A percentile compares a stretch with the other conserved stretches of the same genome.
Conservation (phyloP, 1,284 basidiomycete species). For the Trichosporon sp. region DNA sequence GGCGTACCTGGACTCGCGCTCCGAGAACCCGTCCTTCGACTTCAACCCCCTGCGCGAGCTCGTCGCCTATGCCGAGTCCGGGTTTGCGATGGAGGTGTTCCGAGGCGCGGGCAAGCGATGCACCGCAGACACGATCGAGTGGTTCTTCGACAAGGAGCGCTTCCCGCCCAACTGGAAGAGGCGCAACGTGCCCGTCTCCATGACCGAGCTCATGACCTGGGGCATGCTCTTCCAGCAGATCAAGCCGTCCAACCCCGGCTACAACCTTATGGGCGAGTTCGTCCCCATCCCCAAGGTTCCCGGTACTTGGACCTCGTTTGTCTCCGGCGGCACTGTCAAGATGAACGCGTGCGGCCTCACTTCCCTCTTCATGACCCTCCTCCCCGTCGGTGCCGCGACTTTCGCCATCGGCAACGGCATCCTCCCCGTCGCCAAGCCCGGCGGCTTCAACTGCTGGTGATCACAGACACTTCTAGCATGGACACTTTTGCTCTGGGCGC, state of each 20-base stretch:
- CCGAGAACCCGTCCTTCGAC: conserved; percentile 19
- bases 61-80: conserved; percentile 27
- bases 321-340: background rate
- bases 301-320: background rate
- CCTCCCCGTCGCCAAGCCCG: too few species aligned
- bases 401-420: background rate
- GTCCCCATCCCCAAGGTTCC: background rate
- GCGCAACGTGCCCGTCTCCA: conserved; percentile 19
- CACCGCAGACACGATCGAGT: conserved; percentile 15
- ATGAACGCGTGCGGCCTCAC: background rate
- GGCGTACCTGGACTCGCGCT: background rate
- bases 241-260: conserved; percentile 6
- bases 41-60: conserved; percentile 21
- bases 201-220: conserved; percentile 24
- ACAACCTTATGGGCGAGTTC: background rate
- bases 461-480: background rate
- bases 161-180: conserved; percentile 23
- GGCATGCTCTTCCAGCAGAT: conserved; percentile 20
- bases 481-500: background rate
- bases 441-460: background rate
- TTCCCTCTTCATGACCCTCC: conserved; percentile 4
- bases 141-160: conserved; percentile 23
- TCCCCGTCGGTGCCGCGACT: background rate
- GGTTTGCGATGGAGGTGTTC: conserved; percentile 23
- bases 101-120: background rate